Conservation (phyloP, 495 filamentous ascomycete genomes). For the Xeromyces bisporus region DNA sequence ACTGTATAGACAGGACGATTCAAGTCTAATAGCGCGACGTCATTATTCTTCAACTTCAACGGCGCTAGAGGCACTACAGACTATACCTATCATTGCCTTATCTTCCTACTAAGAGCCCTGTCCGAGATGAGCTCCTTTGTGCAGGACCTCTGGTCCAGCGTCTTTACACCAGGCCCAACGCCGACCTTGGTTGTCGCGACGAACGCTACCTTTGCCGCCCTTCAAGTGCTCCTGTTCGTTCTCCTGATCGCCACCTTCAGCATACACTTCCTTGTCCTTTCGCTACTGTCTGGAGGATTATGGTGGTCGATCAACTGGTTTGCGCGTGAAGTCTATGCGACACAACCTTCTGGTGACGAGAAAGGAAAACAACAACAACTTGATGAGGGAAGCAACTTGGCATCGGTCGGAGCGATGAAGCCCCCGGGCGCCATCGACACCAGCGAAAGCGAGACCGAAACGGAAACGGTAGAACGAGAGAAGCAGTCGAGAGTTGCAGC, state of each 20-base stretch:
- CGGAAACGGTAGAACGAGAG: constrained; percentile 16
- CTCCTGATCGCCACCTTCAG: constrained; percentile 72
- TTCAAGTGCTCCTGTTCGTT: constrained; percentile 59
- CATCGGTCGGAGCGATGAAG: constrained; percentile 18
- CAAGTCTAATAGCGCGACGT: too few species aligned
- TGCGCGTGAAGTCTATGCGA: constrained; percentile 53
- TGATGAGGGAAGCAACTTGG: constrained; percentile 9
- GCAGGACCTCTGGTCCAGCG: constrained; percentile 67
- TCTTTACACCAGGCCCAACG: constrained; percentile 84
- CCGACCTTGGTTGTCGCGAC: constrained; percentile 77
- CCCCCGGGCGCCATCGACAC: constrained; percentile 14
- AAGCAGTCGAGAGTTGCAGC: constrained; percentile 5
- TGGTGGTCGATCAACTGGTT: constrained; percentile 98
- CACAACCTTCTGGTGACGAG: constrained; percentile 41
- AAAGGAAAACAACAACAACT: constrained; percentile 19
- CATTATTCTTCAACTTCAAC: not conserved
- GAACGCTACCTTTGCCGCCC: constrained; percentile 69
- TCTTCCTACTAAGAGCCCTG: too few species aligned
- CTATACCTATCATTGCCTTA: too few species aligned
- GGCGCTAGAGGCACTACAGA: not conserved
- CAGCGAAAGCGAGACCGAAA: constrained; percentile 34
- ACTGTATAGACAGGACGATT: too few species aligned
- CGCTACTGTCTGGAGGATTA: constrained; percentile 56
- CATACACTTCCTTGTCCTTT: constrained; percentile 74
- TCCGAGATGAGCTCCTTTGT: constrained; percentile 64